Base-by-base conservation (phyloP, 305 asterid genomes). In the Solanum aculeatissimum region DNA sequence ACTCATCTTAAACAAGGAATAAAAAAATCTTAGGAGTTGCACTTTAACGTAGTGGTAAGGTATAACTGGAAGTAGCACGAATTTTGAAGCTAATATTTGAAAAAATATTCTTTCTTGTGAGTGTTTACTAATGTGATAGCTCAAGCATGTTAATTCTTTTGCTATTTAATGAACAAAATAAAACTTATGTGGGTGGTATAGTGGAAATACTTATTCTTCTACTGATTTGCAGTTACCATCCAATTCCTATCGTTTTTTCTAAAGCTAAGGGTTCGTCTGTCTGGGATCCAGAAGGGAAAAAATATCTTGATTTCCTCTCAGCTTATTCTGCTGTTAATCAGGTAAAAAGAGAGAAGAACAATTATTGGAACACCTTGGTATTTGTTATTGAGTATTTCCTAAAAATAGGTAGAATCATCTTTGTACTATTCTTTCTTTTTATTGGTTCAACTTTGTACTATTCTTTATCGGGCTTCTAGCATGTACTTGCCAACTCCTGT, bases 271-370 rank as follows among this genome's bases (percentile, higher is more conserved):
- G 98, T 81, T 93, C 98, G 13, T 69, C 93, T 27, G 87, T 97
- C 54, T 91, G 95, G 95, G 98, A 97, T 85, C 99, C 98, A n/a
- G 98, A 97, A 93, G 98, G 99, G 87, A 94, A 92, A 75, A 91
- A 89, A 87, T 97, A 97, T 88, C 91, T 95, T 29, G 98, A 97
- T 91, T 97, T 97, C 89, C 97, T 96, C 69, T 89, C 99, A 53
- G 98, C 98, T 83, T 96, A 96, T 86, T 96, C 98, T 83, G 98
- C 98, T 79, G 98, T 93, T 70, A 97, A 97, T 92, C 99, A 97
- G 98, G 99, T 95, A 85, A 27, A 19, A 55, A 10, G 68, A 66
- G 21, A 25, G 63, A 58, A 3, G 55, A 7, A n/a, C 19, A 32
- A 40, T 85, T 79, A 78, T 40, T 85, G 18, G 83, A 47, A 45